Evolutionary conservation across 1,139 yeast genomes (phyloP).

Genomic region (Debaryomyces udenii): DNA sequence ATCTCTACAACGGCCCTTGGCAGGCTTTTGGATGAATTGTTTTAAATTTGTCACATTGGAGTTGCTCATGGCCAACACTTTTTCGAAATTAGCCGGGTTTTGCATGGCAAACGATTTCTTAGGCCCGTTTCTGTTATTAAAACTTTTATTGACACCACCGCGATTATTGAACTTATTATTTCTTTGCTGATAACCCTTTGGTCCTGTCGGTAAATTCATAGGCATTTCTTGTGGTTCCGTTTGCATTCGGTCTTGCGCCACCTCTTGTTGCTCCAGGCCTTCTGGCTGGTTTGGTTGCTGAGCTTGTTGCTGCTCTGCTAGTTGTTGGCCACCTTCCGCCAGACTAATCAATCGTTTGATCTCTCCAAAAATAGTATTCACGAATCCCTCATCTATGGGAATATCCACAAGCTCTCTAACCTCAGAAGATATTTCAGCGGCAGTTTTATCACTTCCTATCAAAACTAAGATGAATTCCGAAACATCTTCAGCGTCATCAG

Average conservation of each 20-base stretch:
- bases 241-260: constrained; percentile 11
- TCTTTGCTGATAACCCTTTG: constrained; percentile 17
- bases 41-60: constrained; percentile 26
- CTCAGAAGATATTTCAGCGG: constrained; percentile 66
- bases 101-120: constrained; percentile 37
- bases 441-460: constrained; percentile 70
- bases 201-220: constrained; percentile 22
- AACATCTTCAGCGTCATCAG: constrained; percentile 74
- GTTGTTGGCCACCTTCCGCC: constrained; percentile 14
- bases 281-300: constrained; percentile 15
- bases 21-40: constrained; percentile 38
- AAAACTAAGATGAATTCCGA: constrained; percentile 79
- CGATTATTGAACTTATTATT: constrained; percentile 11
- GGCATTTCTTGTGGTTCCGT: constrained; percentile 10
- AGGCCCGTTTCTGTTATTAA: constrained; percentile 11
- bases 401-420: constrained; percentile 67
- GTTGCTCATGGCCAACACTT: constrained; percentile 40
- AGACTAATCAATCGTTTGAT: constrained; percentile 40
- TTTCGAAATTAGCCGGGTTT: constrained; percentile 43
- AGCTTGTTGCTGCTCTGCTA: constrained; percentile 21
- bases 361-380: constrained; percentile 59
- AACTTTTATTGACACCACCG: constrained; percentile 16
- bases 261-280: constrained; percentile 9
- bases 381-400: constrained; percentile 54
- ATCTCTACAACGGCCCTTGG: constrained; percentile 70